phyloP scores from a whole-genome alignment of 768 basidiomycete genomes.

The Nidularia pulvinata region DNA sequence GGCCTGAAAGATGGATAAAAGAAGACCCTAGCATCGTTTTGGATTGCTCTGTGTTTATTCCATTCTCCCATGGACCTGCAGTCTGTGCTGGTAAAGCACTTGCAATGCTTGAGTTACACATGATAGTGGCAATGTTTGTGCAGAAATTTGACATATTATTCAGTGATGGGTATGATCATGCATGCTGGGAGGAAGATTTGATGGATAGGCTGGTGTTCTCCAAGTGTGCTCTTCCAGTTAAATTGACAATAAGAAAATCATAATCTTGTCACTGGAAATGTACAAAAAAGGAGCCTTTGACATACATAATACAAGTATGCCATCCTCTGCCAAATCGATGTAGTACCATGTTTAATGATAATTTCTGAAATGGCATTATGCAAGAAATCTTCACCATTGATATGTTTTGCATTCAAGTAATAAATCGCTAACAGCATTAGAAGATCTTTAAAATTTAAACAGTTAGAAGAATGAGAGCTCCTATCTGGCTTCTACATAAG shows the following conservation, averaged over 20 bases:
- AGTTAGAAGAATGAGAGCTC: too few relatives aligned
- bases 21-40: not conserved
- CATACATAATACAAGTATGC: too few relatives aligned
- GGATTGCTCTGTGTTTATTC: not conserved
- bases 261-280: too few relatives aligned
- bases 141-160: constrained; percentile 7
- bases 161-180: constrained; percentile 6
- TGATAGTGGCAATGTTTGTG: constrained; percentile 3
- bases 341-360: too few relatives aligned
- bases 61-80: constrained; percentile 1
- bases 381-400: too few relatives aligned
- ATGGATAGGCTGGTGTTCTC: constrained; percentile 8
- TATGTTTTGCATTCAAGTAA: too few relatives aligned
- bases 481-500: too few relatives aligned
- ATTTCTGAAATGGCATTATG: too few relatives aligned
- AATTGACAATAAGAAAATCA: not conserved
- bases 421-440: too few relatives aligned
- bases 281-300: too few relatives aligned
- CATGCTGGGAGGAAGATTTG: constrained; percentile 5
- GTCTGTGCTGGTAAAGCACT: not conserved
- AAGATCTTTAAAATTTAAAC: too few relatives aligned
- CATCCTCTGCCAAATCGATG: too few relatives aligned
- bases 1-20: constrained; percentile 6
- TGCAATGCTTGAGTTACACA: not conserved
- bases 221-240: constrained; percentile 4